These are phyloP conservation scores for Parasarocladium wereldwijsianum DNA, from an alignment of 2,329 filamentous ascomycete species.

Conservation along the genomic window DNA sequence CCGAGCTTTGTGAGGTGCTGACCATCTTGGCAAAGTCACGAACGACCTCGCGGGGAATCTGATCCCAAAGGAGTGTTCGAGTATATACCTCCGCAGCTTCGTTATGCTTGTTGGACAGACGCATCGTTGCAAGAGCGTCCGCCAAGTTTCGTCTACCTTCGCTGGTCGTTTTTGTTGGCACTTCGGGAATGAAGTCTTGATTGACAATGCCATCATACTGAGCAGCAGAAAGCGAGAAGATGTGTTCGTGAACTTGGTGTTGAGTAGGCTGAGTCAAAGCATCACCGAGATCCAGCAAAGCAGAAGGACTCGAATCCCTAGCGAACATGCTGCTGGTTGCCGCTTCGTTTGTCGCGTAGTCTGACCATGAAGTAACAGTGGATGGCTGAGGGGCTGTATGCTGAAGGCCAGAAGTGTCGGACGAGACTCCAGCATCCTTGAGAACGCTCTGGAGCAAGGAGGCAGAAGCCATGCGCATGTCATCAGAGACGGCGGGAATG, in stretches of 20 bases:
- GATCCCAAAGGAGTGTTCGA: constrained; percentile 83
- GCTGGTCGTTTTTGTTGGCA: constrained; percentile 31
- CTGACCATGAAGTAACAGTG: constrained; percentile 28
- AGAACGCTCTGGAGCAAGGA: constrained; percentile 67
- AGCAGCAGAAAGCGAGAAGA: constrained; percentile 71
- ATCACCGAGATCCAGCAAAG: constrained; percentile 52
- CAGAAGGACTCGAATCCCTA: constrained; percentile 31
- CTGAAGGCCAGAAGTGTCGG: constrained; percentile 24
- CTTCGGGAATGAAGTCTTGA: constrained; percentile 53
- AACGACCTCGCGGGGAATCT: constrained; percentile 83
- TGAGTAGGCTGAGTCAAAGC: constrained; percentile 61
- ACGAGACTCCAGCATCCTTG: constrained; percentile 56
- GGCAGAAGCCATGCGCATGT: constrained; percentile 65
- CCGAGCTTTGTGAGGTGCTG: constrained; percentile 33
- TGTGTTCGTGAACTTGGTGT: constrained; percentile 75
- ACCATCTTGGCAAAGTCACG: constrained; percentile 87
- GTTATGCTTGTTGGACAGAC: constrained; percentile 51
- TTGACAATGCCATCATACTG: constrained; percentile 68
- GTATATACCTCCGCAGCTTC: constrained; percentile 78
- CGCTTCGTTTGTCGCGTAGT: constrained; percentile 23
- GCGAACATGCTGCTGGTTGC: constrained; percentile 23
- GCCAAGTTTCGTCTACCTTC: constrained; percentile 61
- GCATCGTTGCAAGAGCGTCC: constrained; percentile 68
- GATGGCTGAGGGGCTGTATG: constrained; percentile 37
- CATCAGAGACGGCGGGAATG: constrained; percentile 66